Conservation (phyloP, 202 grass and related monocot genomes). For the Bolboschoenoplectus hybrid region DNA sequence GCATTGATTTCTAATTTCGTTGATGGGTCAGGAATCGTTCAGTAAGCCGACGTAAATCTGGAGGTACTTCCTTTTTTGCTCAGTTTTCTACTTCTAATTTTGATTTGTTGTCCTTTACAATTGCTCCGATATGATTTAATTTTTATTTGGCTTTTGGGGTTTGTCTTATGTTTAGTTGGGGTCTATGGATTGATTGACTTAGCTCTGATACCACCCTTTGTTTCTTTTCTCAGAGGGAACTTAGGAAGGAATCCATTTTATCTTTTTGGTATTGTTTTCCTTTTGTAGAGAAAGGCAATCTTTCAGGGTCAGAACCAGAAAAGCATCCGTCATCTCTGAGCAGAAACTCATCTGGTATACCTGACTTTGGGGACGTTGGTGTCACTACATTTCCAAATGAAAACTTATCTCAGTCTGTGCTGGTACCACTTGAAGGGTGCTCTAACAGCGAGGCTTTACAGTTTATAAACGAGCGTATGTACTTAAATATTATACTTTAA, state of each 20-base stretch:
- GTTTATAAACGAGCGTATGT: constrained; percentile 50
- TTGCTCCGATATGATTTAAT: neutral
- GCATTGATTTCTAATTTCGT: constrained; percentile 1
- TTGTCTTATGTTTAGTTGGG: neutral
- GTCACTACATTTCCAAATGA: constrained; percentile 35
- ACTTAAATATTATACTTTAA: neutral
- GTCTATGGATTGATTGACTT: neutral
- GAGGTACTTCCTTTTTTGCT: constrained; percentile 34
- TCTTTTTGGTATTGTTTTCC: neutral
- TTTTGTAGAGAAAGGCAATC: constrained; percentile 38
- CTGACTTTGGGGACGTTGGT: constrained; percentile 39
- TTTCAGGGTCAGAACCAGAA: constrained; percentile 43
- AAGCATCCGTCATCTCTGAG: constrained; percentile 44
- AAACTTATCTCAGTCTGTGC: constrained; percentile 16
- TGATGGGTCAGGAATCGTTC: constrained; percentile 45
- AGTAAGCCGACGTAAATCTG: constrained; percentile 44
- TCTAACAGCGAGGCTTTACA: constrained; percentile 37
- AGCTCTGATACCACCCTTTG: neutral
- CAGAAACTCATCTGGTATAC: constrained; percentile 35
- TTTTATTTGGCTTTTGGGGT: neutral
- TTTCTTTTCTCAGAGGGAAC: neutral
- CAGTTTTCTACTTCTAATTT: neutral
- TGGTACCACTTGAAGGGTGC: constrained; percentile 48
- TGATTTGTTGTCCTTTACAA: neutral
- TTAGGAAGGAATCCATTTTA: neutral